These are phyloP conservation scores for Gnomoniopsis sp. DNA, from an alignment of 2,329 filamentous ascomycete species.

Conservation along the genomic window DNA sequence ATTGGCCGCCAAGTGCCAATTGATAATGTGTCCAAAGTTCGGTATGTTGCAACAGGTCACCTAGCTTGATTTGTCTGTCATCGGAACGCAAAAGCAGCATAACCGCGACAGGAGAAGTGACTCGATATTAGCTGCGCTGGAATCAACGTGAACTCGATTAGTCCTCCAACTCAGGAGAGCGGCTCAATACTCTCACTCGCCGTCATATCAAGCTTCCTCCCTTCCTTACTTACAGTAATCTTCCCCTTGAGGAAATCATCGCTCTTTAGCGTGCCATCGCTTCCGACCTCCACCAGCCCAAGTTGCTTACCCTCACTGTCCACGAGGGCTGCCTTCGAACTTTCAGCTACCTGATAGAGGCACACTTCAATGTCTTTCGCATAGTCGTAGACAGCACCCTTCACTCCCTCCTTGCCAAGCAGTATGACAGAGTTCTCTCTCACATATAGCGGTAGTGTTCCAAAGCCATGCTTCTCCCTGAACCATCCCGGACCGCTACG, in stretches of 20 bases:
- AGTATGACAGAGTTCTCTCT: slow-evolving; percentile 50
- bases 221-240: slow-evolving; percentile 20
- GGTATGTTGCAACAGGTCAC: too few relatives aligned
- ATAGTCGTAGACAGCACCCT: slow-evolving; percentile 46
- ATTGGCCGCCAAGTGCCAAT: too few relatives aligned
- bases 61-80: too few relatives aligned
- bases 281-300: slow-evolving; percentile 37
- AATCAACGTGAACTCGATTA: too few relatives aligned
- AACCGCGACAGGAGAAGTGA: too few relatives aligned
- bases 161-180: neutral
- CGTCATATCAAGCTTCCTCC: slow-evolving; percentile 11
- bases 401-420: slow-evolving; percentile 37
- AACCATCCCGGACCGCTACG: slow-evolving; percentile 55
- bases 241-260: slow-evolving; percentile 37
- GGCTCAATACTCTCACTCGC: slow-evolving; percentile 3
- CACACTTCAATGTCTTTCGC: slow-evolving; percentile 43
- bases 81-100: too few relatives aligned
- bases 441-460: slow-evolving; percentile 56
- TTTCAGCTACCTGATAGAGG: slow-evolving; percentile 39
- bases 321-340: slow-evolving; percentile 39
- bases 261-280: slow-evolving; percentile 37
- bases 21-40: too few relatives aligned
- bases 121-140: too few relatives aligned
- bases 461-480: slow-evolving; percentile 56
- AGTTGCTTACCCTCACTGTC: slow-evolving; percentile 38